Percentiles rank a stretch among this genome's conserved stretches.
Conservation (phyloP, 2,329 filamentous ascomycete species). For the Davidsoniella neocaledoniae region DNA sequence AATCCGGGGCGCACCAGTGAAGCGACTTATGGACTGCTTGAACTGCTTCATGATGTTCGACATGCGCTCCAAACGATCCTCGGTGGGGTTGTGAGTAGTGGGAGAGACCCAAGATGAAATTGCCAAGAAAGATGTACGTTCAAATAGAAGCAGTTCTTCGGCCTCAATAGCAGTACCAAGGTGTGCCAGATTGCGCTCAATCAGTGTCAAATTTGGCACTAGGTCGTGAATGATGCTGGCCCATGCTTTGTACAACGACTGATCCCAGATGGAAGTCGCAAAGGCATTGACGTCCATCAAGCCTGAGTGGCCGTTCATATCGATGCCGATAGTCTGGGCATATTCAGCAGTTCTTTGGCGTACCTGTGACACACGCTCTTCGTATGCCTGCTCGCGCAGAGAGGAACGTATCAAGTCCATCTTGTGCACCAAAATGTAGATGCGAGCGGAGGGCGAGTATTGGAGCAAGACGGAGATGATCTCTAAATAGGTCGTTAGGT, state of each 20-base stretch:
- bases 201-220: slow-evolving; percentile 80
- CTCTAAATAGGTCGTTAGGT: slow-evolving; percentile 79
- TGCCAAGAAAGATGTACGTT: slow-evolving; percentile 87
- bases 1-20: slow-evolving; percentile 64
- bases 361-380: slow-evolving; percentile 64
- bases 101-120: slow-evolving; percentile 80
- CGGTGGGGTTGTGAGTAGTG: slow-evolving; percentile 63
- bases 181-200: slow-evolving; percentile 70
- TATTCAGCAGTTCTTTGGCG: slow-evolving; percentile 51
- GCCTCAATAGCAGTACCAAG: slow-evolving; percentile 78
- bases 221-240: slow-evolving; percentile 94
- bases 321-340: slow-evolving; percentile 11
- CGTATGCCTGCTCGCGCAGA: slow-evolving; percentile 65
- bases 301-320: slow-evolving; percentile 19
- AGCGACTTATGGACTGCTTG: slow-evolving; percentile 67
- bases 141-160: slow-evolving; percentile 85
- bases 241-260: slow-evolving; percentile 96
- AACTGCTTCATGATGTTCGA: slow-evolving; percentile 98
- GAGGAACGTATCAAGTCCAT: slow-evolving; percentile 86
- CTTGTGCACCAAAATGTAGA: slow-evolving; percentile 96
- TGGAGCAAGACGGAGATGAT: slow-evolving; percentile 81
- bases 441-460: slow-evolving; percentile 62
- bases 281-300: slow-evolving; percentile 64
- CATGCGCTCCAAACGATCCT: slow-evolving; percentile 82
- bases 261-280: slow-evolving; percentile 95